Base-by-base conservation (phyloP, 192 early-diverging fungal species). In the Coemansia sp. region DNA sequence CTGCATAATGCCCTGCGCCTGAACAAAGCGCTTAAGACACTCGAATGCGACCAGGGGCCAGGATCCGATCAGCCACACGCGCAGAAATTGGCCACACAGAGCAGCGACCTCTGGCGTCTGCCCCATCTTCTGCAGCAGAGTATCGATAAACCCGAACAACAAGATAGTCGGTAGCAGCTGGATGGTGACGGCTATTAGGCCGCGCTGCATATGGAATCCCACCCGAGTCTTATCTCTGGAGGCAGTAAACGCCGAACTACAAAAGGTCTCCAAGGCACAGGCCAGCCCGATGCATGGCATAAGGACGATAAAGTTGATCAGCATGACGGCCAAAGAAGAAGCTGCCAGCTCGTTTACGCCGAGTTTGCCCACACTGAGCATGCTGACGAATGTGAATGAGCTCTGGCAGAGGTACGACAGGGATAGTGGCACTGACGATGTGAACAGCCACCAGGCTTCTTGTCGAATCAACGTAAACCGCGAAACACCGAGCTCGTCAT, bases 1-100 rank as follows among this genome's bases (percentile, higher is more conserved):
- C 24, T 92, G 86, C 97, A 98, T 97, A 66, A 92, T 91, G 60
- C 94, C 96, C 82, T 98, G 97, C 0, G 91, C 90, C 76, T 96
- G 93, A 24, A 96, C 84, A 74, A 87, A 97, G 41, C 93, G 87
- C 73, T 95, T 93, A 29, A 95, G 74, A 66, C 91, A 92, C 73
- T 97, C 95, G 81, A 91, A 92, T 7, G 91, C 86, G 66, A 97
- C 71, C 65, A 86, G 86, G 5, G 95, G 93, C 63, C 92, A 91
- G 42, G 91, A 87, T 9, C 95, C 93, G n/a, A 91, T 80, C 36
- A 96, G 65, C 42, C 91, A 85, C 31, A 86, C 88, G 11, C 86
- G 73, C 44, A 93, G 65, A 73, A 91, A 98, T 42, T 83, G 49
- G 3, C 89, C 93, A 5, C 93, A 87, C 20, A 96, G 77, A 1